Evolutionary conservation across 768 basidiomycete species (phyloP), one percentile per base, ranked within the genome.

Genomic region (Pulveroboletus sp.): DNA sequence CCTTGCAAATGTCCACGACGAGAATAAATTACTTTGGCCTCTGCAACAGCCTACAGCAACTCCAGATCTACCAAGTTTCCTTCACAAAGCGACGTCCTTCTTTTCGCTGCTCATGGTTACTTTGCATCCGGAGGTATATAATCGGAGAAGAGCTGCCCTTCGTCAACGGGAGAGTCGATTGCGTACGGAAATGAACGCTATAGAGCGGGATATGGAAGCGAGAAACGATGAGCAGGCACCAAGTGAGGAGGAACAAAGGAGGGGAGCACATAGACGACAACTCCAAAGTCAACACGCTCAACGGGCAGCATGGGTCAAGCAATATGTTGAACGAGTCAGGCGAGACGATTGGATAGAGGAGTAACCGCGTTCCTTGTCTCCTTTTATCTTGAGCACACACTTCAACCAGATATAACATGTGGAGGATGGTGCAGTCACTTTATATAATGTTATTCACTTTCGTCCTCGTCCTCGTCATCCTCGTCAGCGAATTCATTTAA

Each of bases 101-200:
- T 52, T 80, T 25, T 68, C 71, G 25, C 66, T 90, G 29, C 67
- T 88, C 35, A 31, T 82, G 24, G 69, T 78, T 27, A 87, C 86
- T 14, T 62, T 86, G 31, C 82, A 88, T 61, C 87, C 87, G 5
- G 87, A 85, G 33, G 72, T 87, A 34, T 88, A 87, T 80, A 82
- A 88, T 59, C 76, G 80, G 51, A 73, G 87, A 58, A 71, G 86
- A 41, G 68, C 62, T 19, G 76, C 74, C 13, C 74, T 90, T 57
- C 71, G 79, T 55, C 73, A 72, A 50, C 69, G 87, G 43, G 87
- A 90, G 69, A 81, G 84, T 8, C 74, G 76, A 37, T 62, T 90
- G 31, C 74, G 85, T 53, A 84, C 81, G 25, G 87, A 89, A 65
- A 80, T 79, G 50, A 78, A 77, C 52, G 66, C 62, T 4, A 53